Conservation (phyloP, 2,329 filamentous ascomycete genomes). For the Chalaropsis ovoidea region DNA sequence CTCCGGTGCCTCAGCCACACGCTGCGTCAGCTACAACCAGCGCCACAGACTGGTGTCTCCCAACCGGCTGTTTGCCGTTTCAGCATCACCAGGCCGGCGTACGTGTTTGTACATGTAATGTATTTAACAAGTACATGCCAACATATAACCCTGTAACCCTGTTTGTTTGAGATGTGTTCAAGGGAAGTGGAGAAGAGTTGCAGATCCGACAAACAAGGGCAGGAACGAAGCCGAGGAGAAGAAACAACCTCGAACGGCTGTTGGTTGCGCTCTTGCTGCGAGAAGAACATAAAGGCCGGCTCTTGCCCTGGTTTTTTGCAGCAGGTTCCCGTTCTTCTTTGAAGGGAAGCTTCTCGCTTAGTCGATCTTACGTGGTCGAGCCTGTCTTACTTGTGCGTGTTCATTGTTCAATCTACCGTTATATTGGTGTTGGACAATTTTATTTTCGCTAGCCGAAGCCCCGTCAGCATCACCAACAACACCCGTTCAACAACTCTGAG, state of each 20-base stretch:
- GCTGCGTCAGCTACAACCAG: too few species aligned
- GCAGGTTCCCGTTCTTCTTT: not conserved
- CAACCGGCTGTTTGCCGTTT: too few species aligned
- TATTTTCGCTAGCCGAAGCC: not conserved
- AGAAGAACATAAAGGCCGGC: not conserved
- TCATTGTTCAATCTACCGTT: not conserved
- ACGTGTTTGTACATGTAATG: too few species aligned
- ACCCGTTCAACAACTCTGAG: too few species aligned
- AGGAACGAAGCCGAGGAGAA: not conserved
- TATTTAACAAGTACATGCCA: too few species aligned
- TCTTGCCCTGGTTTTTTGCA: not conserved
- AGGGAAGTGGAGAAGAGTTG: not conserved
- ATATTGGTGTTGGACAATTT: not conserved
- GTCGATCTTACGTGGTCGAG: too few species aligned
- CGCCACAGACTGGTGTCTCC: too few species aligned
- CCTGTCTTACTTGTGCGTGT: not conserved
- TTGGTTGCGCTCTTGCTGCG: too few species aligned
- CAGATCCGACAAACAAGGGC: not conserved
- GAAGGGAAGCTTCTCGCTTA: not conserved
- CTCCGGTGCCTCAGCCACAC: too few species aligned
- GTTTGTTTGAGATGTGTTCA: not conserved
- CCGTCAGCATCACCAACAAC: too few species aligned
- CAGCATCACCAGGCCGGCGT: too few species aligned
- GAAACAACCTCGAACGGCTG: not conserved
- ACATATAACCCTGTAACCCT: not conserved